Evolutionary conservation across 176 grass and related monocot species (phyloP), one percentile per base, ranked within the genome.

Genomic region (Cenchrus fungigraminus): DNA sequence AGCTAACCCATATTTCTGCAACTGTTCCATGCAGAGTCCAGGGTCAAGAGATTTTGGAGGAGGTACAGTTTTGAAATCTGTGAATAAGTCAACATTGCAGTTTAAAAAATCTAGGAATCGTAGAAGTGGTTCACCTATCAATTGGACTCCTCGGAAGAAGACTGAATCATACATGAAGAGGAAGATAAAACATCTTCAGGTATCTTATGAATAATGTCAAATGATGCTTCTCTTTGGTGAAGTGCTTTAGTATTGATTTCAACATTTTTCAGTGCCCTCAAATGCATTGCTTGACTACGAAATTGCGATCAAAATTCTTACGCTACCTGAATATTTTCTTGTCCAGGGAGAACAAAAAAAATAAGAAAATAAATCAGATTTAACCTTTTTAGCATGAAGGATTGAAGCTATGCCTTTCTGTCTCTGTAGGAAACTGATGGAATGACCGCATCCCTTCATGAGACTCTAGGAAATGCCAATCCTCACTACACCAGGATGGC

Each of bases 111-210:
- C 74, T 2, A 61, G 80, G 14, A 86, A 83, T 84, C 79, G 90
- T 17, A 94, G 73, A 86, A 89, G 68, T 83, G 83, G 73, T 87
- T 96, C 93, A 19, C 92, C 93, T 60, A 62, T 86, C 25, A 77
- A 89, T 16, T 99, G 97, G 91, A 91, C 90, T 71, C 93, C 97
- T 74, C 81, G 87, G n/a, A 94, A 94, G 74, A 96, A 92, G 72
- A 87, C 82, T 0, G 94, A 99, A 72, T 91, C 97, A 45, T 99
- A 89, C 85, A 85, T 99, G 75, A 99, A 94, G 84, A 89, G 97
- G 84, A 99, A 99, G 85, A 99, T 96, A 78, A 99, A 92, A 65
- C 89, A 71, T 55, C 93, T 96, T 67, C 91, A 96, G 93, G 97
- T 96, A 92, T 42, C 82, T 31, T 7, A 54, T 29, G 12, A 17